Evolutionary conservation across 2,329 filamentous ascomycete genomes (phyloP).

Genomic region (Proliferodiscus dingleyae): DNA sequence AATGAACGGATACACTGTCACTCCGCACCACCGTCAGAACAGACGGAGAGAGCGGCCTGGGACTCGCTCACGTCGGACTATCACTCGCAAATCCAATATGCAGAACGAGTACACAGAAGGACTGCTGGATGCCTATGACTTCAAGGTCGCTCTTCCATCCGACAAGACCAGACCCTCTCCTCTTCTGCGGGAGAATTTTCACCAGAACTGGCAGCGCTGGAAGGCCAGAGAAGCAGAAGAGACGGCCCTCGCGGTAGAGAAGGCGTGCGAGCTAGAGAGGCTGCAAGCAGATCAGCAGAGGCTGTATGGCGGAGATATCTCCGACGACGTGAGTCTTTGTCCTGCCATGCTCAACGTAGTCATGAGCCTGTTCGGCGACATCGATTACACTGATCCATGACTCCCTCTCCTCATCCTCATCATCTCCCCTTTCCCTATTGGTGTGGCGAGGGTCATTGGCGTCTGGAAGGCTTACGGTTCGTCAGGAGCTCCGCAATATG

Average conservation of each 20-base stretch:
- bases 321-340: slow-evolving; percentile 31
- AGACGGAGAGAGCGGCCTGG: slow-evolving; percentile 30
- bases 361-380: slow-evolving; percentile 29
- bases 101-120: slow-evolving; percentile 24
- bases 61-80: slow-evolving; percentile 26
- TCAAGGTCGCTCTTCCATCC: slow-evolving; percentile 22
- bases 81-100: slow-evolving; percentile 23
- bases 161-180: slow-evolving; percentile 26
- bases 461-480: slow-evolving; percentile 8
- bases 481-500: slow-evolving; percentile 22
- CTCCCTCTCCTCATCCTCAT: slow-evolving; percentile 8
- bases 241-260: slow-evolving; percentile 22
- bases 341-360: slow-evolving; percentile 30
- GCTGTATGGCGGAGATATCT: slow-evolving; percentile 29
- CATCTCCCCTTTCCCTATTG: slow-evolving; percentile 10
- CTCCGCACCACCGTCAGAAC: slow-evolving; percentile 28
- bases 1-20: slow-evolving; percentile 19
- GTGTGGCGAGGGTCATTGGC: slow-evolving; percentile 5
- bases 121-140: slow-evolving; percentile 24
- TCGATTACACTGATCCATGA: slow-evolving; percentile 32
- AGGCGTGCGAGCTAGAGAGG: slow-evolving; percentile 21
- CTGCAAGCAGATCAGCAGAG: slow-evolving; percentile 21
- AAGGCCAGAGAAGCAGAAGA: slow-evolving; percentile 28
- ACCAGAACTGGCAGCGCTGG: slow-evolving; percentile 30
- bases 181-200: slow-evolving; percentile 28